Percentiles rank a stretch among this genome's conserved stretches.
Evolutionary conservation across 441 rosid genomes (phyloP).

Genomic region (California macrophylla): DNA sequence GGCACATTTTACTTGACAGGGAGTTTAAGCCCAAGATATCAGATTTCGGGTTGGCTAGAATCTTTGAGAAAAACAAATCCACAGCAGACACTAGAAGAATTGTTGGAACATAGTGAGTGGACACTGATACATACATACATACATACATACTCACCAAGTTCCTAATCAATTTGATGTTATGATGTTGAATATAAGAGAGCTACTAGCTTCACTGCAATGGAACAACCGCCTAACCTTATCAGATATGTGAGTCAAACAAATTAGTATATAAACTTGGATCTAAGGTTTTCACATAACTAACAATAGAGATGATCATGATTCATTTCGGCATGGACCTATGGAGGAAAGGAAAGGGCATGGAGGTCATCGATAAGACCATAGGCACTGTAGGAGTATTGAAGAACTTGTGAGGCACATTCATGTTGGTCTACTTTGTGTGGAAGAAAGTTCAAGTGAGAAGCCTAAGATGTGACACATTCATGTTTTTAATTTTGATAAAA

Average conservation of each 20-base stretch:
- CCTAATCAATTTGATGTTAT: background rate
- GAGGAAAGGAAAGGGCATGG: background rate
- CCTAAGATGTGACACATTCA: no score
- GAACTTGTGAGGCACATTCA: background rate
- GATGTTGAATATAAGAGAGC: background rate
- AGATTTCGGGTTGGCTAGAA: background rate
- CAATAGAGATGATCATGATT: background rate
- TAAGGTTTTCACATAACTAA: background rate
- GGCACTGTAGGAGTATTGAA: background rate
- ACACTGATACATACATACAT: background rate
- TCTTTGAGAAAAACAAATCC: background rate
- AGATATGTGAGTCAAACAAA: background rate
- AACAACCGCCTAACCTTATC: background rate
- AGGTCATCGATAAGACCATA: background rate
- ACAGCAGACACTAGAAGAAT: background rate
- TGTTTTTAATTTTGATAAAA: no score
- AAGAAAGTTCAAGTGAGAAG: background rate
- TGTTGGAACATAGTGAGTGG: background rate
- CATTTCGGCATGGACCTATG: background rate
- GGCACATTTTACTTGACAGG: background rate
- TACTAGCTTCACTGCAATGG: background rate
- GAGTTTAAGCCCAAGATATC: background rate
- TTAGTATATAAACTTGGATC: background rate
- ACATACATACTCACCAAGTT: background rate
- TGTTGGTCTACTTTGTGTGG: slow-evolving; percentile 4